Conservation (phyloP, 805 yeast genomes). For the Sugiyamaella qingdaonensis region DNA sequence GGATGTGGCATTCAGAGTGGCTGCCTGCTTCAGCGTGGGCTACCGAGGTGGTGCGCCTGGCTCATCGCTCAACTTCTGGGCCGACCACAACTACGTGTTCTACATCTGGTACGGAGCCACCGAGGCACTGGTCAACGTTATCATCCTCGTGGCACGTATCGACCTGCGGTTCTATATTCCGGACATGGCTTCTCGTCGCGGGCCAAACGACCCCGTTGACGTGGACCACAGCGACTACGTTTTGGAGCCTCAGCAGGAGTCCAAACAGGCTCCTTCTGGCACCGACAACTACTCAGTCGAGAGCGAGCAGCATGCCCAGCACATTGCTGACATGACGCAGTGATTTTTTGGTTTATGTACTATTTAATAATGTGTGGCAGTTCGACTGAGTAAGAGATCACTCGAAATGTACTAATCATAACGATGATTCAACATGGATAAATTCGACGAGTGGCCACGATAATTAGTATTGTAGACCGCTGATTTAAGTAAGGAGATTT, state of each 20-base stretch:
- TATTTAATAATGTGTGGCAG: background rate
- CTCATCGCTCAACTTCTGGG: constrained; percentile 5
- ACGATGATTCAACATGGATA: too few species aligned
- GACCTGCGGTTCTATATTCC: constrained; percentile 81
- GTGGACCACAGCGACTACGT: background rate
- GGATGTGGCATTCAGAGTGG: constrained; percentile 32
- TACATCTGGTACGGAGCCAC: constrained; percentile 66
- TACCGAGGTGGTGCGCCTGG: constrained; percentile 17
- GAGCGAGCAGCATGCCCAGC: constrained; percentile 8
- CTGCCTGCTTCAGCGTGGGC: constrained; percentile 27
- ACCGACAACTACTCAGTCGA: constrained; percentile 5
- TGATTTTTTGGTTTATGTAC: constrained; percentile 3
- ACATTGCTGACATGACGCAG: constrained; percentile 11
- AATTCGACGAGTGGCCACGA: too few species aligned
- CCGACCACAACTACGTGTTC: constrained; percentile 52
- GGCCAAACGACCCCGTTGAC: constrained; percentile 1
- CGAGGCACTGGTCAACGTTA: constrained; percentile 53
- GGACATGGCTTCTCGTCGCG: constrained; percentile 41
- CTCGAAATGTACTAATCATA: too few species aligned
- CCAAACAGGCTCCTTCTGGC: constrained; percentile 4
- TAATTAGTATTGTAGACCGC: too few species aligned
- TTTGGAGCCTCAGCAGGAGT: background rate
- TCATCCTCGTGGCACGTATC: constrained; percentile 60
- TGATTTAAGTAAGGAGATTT: too few species aligned
- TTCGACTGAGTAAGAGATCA: too few species aligned